phyloP scores from a whole-genome alignment of 139 green algal genomes.

The Gonium pectorale region DNA sequence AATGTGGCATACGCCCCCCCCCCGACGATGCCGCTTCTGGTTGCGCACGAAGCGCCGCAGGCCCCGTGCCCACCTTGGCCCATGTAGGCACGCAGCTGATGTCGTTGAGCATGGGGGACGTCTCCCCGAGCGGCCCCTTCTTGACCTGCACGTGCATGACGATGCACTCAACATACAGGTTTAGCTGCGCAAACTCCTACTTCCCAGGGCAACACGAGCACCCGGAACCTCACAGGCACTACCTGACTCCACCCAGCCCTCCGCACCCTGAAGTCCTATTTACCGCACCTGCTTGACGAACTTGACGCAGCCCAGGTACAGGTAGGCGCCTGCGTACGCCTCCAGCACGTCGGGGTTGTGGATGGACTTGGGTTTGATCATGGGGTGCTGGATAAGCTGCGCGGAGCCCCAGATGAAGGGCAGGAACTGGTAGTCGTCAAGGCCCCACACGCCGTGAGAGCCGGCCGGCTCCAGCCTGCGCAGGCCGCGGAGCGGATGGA shows the following conservation, averaged over 20 bases:
- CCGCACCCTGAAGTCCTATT: too few species aligned
- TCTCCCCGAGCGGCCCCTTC: constrained; percentile 93
- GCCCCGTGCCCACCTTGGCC: constrained; percentile 79
- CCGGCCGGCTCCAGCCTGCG: constrained; percentile 93
- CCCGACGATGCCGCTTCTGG: too few species aligned
- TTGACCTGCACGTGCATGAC: too few species aligned
- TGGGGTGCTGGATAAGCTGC: constrained; percentile 85
- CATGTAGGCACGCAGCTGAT: constrained; percentile 90
- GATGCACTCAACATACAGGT: too few species aligned
- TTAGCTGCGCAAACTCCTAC: too few species aligned
- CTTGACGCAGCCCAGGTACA: constrained; percentile 88
- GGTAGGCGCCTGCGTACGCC: constrained; percentile 79
- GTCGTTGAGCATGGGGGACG: constrained; percentile 96
- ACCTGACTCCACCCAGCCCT: too few species aligned
- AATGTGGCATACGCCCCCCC: too few species aligned
- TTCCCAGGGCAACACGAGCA: too few species aligned
- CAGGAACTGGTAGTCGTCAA: constrained; percentile 99
- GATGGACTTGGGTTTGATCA: constrained; percentile 87
- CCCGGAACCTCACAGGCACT: too few species aligned
- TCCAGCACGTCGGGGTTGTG: constrained; percentile 83
- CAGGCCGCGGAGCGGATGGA: not conserved
- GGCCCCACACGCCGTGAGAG: constrained; percentile 96
- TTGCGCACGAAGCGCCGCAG: too few species aligned
- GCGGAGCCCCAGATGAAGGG: constrained; percentile 93
- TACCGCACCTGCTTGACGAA: constrained; percentile 86